A percentile compares a stretch with the other conserved stretches of the same genome.
Evolutionary conservation across 1,139 yeast species (phyloP).

Genomic region (Scheffersomyces stambukii): DNA sequence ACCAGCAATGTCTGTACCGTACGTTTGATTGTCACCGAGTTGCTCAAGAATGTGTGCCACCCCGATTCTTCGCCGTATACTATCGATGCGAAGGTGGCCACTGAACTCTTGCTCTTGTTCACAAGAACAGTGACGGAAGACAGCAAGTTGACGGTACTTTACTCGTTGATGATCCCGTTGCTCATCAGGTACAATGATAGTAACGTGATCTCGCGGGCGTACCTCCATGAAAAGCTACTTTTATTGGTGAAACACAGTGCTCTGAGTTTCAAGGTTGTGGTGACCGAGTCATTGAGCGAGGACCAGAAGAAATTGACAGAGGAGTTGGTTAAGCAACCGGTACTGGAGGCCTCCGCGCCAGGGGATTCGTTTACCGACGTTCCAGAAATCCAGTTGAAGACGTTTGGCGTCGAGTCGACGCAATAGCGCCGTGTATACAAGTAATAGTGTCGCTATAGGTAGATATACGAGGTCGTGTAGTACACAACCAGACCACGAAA

Average conservation of each 20-base stretch:
- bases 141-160: constrained; percentile 27
- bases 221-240: constrained; percentile 49
- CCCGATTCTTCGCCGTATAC: constrained; percentile 5
- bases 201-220: constrained; percentile 24
- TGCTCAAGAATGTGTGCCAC: constrained; percentile 20
- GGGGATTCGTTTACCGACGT: constrained; percentile 12
- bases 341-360: constrained; percentile 5
- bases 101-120: constrained; percentile 54
- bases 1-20: constrained; percentile 23
- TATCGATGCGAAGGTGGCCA: constrained; percentile 36
- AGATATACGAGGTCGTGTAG: no score
- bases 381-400: constrained; percentile 32
- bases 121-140: constrained; percentile 30
- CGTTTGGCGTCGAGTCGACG: constrained; percentile 25
- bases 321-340: constrained; percentile 28
- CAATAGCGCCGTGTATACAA: no score
- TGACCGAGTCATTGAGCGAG: constrained; percentile 31
- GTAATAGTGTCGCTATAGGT: no score
- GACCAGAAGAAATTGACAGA: constrained; percentile 40
- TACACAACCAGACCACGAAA: no score
- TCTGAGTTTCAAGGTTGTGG: constrained; percentile 50
- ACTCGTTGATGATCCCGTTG: constrained; percentile 47
- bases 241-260: constrained; percentile 49
- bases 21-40: constrained; percentile 26
- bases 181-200: constrained; percentile 37